Conservation (phyloP, 1,284 basidiomycete genomes). For the Malassezia japonica region DNA sequence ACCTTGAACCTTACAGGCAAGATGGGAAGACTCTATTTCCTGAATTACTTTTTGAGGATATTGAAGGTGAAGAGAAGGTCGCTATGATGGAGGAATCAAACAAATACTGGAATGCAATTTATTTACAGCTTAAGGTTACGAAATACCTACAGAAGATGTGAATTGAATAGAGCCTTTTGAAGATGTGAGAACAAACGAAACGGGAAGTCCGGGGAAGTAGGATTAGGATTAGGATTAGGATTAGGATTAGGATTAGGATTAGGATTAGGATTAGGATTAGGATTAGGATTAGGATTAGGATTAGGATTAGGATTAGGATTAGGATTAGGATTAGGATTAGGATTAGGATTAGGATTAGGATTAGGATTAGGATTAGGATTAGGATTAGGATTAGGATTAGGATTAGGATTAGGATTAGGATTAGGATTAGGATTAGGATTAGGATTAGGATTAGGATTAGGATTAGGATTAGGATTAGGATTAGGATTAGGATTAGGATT, state of each 20-base stretch:
- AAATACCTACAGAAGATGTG: not conserved
- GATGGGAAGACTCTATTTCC: too few species aligned
- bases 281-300: conserved; percentile 18
- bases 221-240: conserved; percentile 18
- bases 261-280: conserved; percentile 19
- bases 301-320: conserved; percentile 12
- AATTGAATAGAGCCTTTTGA: not conserved
- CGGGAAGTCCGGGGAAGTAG: not conserved
- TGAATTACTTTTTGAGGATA: not conserved
- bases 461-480: conserved; percentile 1
- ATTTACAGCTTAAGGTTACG: not conserved
- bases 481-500: not conserved
- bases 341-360: not conserved
- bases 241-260: conserved; percentile 15
- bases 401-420: conserved; percentile 1
- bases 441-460: conserved; percentile 1
- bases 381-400: conserved; percentile 1
- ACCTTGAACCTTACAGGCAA: too few species aligned
- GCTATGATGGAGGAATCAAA: not conserved
- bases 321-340: conserved; percentile 5
- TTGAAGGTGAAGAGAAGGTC: not conserved
- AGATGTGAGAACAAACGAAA: too few species aligned
- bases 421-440: conserved; percentile 1
- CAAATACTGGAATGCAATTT: too few species aligned
- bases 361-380: conserved; percentile 2